These are phyloP conservation scores for Avicennia marina DNA, from an alignment of 257 asterid species.

Conservation along the genomic window DNA sequence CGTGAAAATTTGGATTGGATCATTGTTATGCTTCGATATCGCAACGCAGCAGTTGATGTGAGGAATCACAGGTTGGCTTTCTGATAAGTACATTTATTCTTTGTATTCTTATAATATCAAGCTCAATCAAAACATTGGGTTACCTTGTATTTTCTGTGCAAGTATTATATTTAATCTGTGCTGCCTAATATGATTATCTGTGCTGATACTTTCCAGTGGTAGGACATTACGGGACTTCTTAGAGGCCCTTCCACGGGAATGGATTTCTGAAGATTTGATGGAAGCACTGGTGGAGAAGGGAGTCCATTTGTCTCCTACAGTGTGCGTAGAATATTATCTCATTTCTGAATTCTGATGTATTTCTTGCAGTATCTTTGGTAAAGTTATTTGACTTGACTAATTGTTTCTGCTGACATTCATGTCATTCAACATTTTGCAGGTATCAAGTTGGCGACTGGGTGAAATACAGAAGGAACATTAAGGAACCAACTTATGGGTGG, in stretches of 20 bases:
- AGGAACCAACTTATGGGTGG: conserved; percentile 84
- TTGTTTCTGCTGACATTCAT: conserved; percentile 5
- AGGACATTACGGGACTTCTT: conserved; percentile 77
- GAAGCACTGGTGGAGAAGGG: conserved; percentile 75
- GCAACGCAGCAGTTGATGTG: conserved; percentile 78
- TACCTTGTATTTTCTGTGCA: neutral
- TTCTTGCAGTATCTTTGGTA: conserved; percentile 12
- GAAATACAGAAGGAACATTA: conserved; percentile 71
- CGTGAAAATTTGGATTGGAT: conserved; percentile 96
- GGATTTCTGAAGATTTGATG: conserved; percentile 94
- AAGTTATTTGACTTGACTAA: conserved; percentile 14
- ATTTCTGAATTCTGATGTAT: conserved; percentile 4
- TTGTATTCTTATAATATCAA: conserved; percentile 11
- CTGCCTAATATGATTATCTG: conserved; percentile 11
- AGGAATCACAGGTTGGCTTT: conserved; percentile 92
- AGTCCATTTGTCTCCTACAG: conserved; percentile 74
- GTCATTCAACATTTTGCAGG: conserved; percentile 34
- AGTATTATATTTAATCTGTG: neutral
- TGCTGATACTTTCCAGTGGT: conserved; percentile 58
- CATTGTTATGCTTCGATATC: conserved; percentile 71
- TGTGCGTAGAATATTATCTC: conserved; percentile 36
- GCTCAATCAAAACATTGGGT: conserved; percentile 3
- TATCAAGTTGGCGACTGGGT: conserved; percentile 95
- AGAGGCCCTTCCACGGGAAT: conserved; percentile 98
- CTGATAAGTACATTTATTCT: conserved; percentile 17